These are phyloP conservation scores for Aspergillus vadensis DNA, from an alignment of 2,329 filamentous ascomycete species.

Conservation along the genomic window DNA sequence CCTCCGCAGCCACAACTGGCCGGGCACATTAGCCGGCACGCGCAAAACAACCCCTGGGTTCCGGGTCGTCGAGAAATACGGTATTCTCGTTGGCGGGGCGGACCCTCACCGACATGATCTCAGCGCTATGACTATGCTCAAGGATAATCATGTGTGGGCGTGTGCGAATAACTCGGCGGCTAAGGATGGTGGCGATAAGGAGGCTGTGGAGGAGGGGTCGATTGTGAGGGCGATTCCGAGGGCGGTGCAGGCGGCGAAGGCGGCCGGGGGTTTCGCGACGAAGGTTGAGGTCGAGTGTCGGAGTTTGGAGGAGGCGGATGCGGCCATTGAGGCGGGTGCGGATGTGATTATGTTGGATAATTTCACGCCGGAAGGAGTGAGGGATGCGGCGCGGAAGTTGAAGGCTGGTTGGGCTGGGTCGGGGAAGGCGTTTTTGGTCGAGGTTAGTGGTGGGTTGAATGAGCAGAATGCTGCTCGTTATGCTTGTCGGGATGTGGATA, in stretches of 20 bases:
- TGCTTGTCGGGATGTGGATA: conserved; percentile 77
- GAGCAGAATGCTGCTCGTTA: conserved; percentile 80
- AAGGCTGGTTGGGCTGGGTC: conserved; percentile 77
- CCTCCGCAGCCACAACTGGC: conserved; percentile 67
- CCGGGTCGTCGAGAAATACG: conserved; percentile 94
- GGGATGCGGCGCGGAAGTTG: conserved; percentile 70
- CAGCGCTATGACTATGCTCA: conserved; percentile 95
- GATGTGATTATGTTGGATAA: conserved; percentile 99
- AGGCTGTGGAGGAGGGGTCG: conserved; percentile 20
- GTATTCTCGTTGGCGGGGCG: conserved; percentile 90
- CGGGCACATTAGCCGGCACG: conserved; percentile 85
- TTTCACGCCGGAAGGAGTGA: conserved; percentile 78
- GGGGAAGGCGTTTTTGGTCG: conserved; percentile 74
- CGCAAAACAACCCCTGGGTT: conserved; percentile 97
- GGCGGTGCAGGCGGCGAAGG: conserved; percentile 80
- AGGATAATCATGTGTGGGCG: conserved; percentile 98
- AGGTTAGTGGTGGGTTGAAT: conserved; percentile 89
- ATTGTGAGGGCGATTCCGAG: conserved; percentile 71
- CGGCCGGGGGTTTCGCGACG: conserved; percentile 81
- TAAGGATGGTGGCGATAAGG: conserved; percentile 17
- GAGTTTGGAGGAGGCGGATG: conserved; percentile 82
- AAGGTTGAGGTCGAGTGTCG: conserved; percentile 98
- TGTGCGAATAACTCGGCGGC: conserved; percentile 56
- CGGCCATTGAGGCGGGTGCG: conserved; percentile 85
- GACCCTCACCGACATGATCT: conserved; percentile 92